Evolutionary conservation across 495 filamentous ascomycete species (phyloP).

Genomic region (Bacidia gigantensis): DNA sequence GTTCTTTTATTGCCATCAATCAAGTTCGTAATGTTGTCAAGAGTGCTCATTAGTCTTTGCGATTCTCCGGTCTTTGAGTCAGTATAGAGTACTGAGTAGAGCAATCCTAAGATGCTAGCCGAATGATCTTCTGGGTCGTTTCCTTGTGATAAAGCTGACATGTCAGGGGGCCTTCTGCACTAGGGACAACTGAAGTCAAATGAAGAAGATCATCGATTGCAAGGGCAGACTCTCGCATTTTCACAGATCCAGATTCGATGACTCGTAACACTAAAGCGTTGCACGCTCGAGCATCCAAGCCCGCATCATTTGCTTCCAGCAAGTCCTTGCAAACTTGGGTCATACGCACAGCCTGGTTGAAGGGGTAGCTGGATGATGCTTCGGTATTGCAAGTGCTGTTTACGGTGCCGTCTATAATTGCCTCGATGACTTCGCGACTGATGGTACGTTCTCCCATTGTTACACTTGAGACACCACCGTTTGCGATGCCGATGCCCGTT

Average conservation of each 20-base stretch:
- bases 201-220: constrained; percentile 22
- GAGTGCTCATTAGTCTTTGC: constrained; percentile 8
- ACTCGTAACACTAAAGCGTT: constrained; percentile 39
- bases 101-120: constrained; percentile 14
- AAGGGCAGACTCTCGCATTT: constrained; percentile 27
- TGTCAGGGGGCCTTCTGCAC: background rate
- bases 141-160: background rate
- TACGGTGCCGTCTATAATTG: constrained; percentile 37
- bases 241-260: constrained; percentile 33
- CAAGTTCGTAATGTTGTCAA: constrained; percentile 12
- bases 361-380: background rate
- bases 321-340: constrained; percentile 23
- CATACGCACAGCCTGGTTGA: constrained; percentile 11
- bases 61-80: constrained; percentile 11
- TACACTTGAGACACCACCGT: constrained; percentile 21
- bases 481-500: constrained; percentile 14
- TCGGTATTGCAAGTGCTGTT: constrained; percentile 21
- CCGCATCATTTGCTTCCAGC: constrained; percentile 20
- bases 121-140: constrained; percentile 4
- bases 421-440: constrained; percentile 43
- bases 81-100: constrained; percentile 8
- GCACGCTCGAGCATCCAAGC: constrained; percentile 24
- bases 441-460: constrained; percentile 38
- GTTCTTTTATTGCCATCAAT: constrained; percentile 11
- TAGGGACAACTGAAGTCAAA: constrained; percentile 6